Base-by-base conservation (phyloP, 1,284 basidiomycete species). In the Moesziomyces sp. region DNA sequence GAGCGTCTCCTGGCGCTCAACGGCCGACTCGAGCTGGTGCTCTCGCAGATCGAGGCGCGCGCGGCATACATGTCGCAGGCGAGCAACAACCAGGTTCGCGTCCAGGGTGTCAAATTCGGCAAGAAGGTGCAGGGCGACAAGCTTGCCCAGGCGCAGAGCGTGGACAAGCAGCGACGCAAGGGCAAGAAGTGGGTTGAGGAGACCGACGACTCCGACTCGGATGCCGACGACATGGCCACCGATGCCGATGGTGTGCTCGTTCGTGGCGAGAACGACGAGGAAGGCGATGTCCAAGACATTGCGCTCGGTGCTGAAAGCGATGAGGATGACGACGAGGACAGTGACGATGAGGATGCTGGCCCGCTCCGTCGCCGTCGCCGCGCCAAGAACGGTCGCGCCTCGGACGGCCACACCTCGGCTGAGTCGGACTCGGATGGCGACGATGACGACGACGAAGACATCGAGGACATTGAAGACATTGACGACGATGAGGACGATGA, bases 11-110 rank as follows among this genome's bases (percentile, higher is more conserved):
- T 96, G 9, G 90, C 92, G 3, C 88, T 99, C 45, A 93, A 90
- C 62, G 96, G 96, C 16, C 90, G 94, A 62, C 87, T 98, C 23
- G 96, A 97, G 81, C 91, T 96, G 85, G 93, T 97, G 4, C 88
- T 98, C 46, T 91, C 93, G 9, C 96, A 98, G 85, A 93, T 97
- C 72, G 92, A 95, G 84, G 89, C 94, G 86, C 89, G 86, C 8
- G 82, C 60, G 75, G 84, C 58, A 53, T 84, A 83, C 57, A 65
- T 65, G 49, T 64, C 65, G 21, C 71, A 74, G 34, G 63, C 73
- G 1, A 65, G 58, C 51, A 60, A 73, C 55, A 77, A 76, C 21
- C 51, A 65, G 26, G 45, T 76, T 4, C 71, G 61, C 19, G 74
- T 78, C 8, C 78, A 78, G 50, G 78, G 78, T 23, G 76, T 70